Evolutionary conservation across 169 alveolate species (phyloP), one percentile per base, ranked within the genome.

Genomic region (Plasmodium gallinaceum): DNA sequence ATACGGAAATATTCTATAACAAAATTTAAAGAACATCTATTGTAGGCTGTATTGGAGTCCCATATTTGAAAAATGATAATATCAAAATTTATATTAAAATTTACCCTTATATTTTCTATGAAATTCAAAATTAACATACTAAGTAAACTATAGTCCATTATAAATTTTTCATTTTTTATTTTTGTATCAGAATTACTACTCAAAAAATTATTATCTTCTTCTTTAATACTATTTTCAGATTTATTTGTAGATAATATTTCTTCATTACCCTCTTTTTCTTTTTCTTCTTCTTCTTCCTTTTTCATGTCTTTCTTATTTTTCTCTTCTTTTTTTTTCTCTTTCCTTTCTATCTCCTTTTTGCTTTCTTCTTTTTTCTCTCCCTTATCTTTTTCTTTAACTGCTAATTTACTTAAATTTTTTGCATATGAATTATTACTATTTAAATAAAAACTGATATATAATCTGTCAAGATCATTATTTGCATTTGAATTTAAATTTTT

Each of bases 41-140:
- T 83, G 52, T 69, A 83, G 9, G 86, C 91, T 6, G 83, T 83
- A 65, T 83, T 83, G 10, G 91, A 83, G 39, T 83, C 91, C 91
- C 91, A 83, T 69, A 83, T 72, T 62, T 83, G 91, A 0, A 83
- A 69, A 22, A 51, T 68, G 6, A 83, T 54, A n/a, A 83, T 86
- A 58, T 83, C 85, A 73, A 69, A 83, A 57, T 43, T 70, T 22
- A 83, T 60, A 45, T 57, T 37, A 14, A 64, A 58, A 61, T 58
- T 26, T n/a, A 83, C 45, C 57, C 39, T 69, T n/a, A 70, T 48
- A 60, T 83, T 83, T 83, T 83, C 86, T 26, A 83, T 26, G 20
- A 83, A 83, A 83, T 83, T 83, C 62, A 70, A 14, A 26, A 83
- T 54, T n/a, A 83, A 66, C 26, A 69, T 52, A 76, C 57, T 83